phyloP scores from a whole-genome alignment of 2,329 filamentous ascomycete genomes.

The Diaporthe amygdali region DNA sequence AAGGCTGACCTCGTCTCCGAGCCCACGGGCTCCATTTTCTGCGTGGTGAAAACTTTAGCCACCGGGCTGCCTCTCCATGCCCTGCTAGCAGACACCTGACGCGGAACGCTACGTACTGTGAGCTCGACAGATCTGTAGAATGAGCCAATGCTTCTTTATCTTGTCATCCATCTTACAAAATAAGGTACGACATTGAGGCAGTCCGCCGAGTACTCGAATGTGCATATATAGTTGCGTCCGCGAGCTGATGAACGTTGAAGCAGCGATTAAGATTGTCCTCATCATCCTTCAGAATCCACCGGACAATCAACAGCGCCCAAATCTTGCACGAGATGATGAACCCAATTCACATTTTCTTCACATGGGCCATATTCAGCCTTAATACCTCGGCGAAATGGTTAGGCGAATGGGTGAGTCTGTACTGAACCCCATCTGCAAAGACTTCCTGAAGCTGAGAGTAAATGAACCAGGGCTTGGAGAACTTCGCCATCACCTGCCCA shows the following conservation, averaged over 20 bases:
- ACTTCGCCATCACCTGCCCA: neutral
- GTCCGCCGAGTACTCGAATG: neutral
- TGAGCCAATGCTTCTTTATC: no score
- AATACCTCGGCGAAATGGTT: neutral
- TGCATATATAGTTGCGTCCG: neutral
- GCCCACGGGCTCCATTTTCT: neutral
- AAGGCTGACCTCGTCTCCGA: neutral
- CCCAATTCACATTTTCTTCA: neutral
- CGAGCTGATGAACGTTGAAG: neutral
- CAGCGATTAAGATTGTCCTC: neutral
- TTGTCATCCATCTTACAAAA: neutral
- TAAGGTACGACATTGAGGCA: no score
- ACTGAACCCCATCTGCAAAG: neutral
- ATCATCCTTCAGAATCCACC: neutral
- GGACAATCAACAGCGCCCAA: neutral
- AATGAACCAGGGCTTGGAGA: constrained; percentile 31
- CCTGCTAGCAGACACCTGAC: neutral
- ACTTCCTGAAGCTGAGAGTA: neutral
- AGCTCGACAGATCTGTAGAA: neutral
- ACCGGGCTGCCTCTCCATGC: no score
- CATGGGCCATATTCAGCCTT: neutral
- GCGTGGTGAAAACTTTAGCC: neutral
- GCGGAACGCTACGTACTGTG: neutral
- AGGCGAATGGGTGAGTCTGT: neutral
- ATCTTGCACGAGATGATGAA: neutral